phyloP scores from a whole-genome alignment of 129 eudicot genomes.

The Daucus carota region DH1_v3.0 NC_030382.2:55897001-55897500 shows the following conservation, averaged over 20 bases:
- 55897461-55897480: background rate
- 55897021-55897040: conserved; percentile 12
- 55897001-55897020: conserved; percentile 16
- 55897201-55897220: conserved; percentile 84
- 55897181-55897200: conserved; percentile 61
- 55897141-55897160: conserved; percentile 65
- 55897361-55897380: background rate
- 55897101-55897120: conserved; percentile 64
- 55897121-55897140: conserved; percentile 82
- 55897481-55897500: background rate
- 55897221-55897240: conserved; percentile 40
- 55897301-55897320: background rate
- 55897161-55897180: conserved; percentile 70
- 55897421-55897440: background rate
- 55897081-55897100: conserved; percentile 75
- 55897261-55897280: background rate
- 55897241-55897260: background rate
- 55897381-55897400: background rate
- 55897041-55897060: conserved; percentile 45
- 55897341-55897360: background rate
- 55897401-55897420: background rate
- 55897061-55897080: conserved; percentile 79
- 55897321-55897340: background rate
- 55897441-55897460: background rate
- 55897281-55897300: background rate